Percentiles rank a stretch among this genome's conserved stretches.
Evolutionary conservation across 2,329 filamentous ascomycete species (phyloP).

Genomic region (Plenodomus tracheiphilus): DNA sequence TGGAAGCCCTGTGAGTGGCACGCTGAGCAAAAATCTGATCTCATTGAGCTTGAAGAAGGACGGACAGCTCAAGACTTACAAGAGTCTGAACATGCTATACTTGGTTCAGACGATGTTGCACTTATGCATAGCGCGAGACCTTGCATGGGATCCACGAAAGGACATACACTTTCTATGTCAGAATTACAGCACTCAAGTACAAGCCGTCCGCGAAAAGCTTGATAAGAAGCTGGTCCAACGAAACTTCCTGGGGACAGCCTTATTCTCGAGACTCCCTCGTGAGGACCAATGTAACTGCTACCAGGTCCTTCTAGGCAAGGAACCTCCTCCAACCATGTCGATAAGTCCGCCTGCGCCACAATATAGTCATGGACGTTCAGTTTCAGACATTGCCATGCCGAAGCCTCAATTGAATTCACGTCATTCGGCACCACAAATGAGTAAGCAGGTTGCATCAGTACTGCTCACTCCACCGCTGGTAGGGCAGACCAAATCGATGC

Average conservation of each 20-base stretch:
- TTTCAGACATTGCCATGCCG: constrained; percentile 7
- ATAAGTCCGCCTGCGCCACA: constrained; percentile 21
- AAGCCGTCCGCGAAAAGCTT: constrained; percentile 25
- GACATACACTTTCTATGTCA: constrained; percentile 36
- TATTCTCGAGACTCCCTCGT: constrained; percentile 22
- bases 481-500: constrained; percentile 9
- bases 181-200: constrained; percentile 27
- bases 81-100: constrained; percentile 35
- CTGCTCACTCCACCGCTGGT: constrained; percentile 15
- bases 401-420: constrained; percentile 11
- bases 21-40: constrained; percentile 27
- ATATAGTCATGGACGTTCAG: constrained; percentile 8
- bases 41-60: constrained; percentile 28
- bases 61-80: constrained; percentile 29
- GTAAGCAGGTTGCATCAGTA: constrained; percentile 4
- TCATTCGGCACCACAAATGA: constrained; percentile 19
- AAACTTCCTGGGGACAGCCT: constrained; percentile 32
- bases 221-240: constrained; percentile 27
- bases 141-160: constrained; percentile 35
- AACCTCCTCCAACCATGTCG: constrained; percentile 27
- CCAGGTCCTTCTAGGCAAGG: constrained; percentile 25
- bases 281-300: constrained; percentile 35
- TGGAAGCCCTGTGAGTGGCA: constrained; percentile 32
- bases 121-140: constrained; percentile 26
- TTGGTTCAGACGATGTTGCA: constrained; percentile 31